Percentiles rank a stretch among this genome's conserved stretches.
These are phyloP conservation scores for Salix viminalis DNA, from an alignment of 345 rosid genomes.

Conservation along the genomic window DNA sequence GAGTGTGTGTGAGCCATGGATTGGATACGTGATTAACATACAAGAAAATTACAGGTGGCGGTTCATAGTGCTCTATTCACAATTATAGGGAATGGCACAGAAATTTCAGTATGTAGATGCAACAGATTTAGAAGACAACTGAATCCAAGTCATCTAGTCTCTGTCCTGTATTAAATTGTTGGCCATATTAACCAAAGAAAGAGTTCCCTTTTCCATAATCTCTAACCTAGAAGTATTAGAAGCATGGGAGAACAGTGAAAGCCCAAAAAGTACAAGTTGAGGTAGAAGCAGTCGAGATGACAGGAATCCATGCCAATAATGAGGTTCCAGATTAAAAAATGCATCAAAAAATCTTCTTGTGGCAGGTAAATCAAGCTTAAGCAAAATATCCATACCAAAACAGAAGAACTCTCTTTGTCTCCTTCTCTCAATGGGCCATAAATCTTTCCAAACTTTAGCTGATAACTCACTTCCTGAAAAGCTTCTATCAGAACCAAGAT, in stretches of 20 bases:
- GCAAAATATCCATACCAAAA: slow-evolving; percentile 20
- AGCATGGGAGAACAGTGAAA: slow-evolving; percentile 74
- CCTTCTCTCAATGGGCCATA: no score
- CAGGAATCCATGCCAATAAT: slow-evolving; percentile 93
- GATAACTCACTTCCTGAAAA: no score
- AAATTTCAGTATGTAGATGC: neutral
- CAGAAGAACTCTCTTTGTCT: no score
- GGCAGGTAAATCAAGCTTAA: slow-evolving; percentile 73
- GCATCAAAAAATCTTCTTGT: slow-evolving; percentile 93
- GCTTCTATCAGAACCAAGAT: slow-evolving; percentile 4
- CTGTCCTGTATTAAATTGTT: slow-evolving; percentile 70
- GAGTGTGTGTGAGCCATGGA: neutral
- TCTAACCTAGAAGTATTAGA: slow-evolving; percentile 87
- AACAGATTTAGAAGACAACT: slow-evolving; percentile 13
- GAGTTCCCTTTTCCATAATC: slow-evolving; percentile 93
- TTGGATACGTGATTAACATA: neutral
- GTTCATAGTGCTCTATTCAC: neutral
- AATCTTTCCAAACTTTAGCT: no score
- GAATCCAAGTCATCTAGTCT: slow-evolving; percentile 40
- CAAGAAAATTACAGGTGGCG: neutral
- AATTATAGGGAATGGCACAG: neutral
- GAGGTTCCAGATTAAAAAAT: slow-evolving; percentile 77
- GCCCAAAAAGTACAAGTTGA: slow-evolving; percentile 69
- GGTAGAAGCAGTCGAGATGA: slow-evolving; percentile 91
- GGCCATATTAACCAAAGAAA: slow-evolving; percentile 82